A percentile compares a stretch with the other conserved stretches of the same genome.
phyloP scores from a whole-genome alignment of 148 eudicot species.

The Talinum fruticosum region DNA sequence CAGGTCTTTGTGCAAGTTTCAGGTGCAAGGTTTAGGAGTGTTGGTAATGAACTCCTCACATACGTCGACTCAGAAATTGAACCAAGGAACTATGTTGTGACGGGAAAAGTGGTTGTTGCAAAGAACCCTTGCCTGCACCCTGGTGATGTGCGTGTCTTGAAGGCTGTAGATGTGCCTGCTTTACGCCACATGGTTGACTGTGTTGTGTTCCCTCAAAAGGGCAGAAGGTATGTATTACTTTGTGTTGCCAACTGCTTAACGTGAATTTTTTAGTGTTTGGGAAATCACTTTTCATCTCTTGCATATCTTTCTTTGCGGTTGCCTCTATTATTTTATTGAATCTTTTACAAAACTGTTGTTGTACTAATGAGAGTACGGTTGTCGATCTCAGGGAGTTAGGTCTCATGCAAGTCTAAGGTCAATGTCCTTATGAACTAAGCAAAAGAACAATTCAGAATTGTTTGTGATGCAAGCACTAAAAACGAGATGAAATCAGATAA shows the following conservation, averaged over 20 bases:
- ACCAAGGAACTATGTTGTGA: conserved; percentile 23
- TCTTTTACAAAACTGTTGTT: too few relatives aligned
- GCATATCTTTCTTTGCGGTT: not conserved
- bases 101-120: conserved; percentile 60
- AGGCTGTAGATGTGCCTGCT: conserved; percentile 56
- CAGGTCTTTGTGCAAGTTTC: conserved; percentile 72
- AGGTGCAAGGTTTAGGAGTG: conserved; percentile 41
- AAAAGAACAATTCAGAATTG: too few relatives aligned
- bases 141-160: conserved; percentile 65
- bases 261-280: not conserved
- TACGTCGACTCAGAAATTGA: conserved; percentile 11
- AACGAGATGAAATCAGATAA: too few relatives aligned
- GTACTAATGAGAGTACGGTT: too few relatives aligned
- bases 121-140: conserved; percentile 85
- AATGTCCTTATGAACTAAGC: too few relatives aligned
- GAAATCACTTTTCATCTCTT: not conserved
- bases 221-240: conserved; percentile 36
- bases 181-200: conserved; percentile 75
- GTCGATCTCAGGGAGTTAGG: too few relatives aligned
- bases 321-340: not conserved
- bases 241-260: not conserved
- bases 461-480: too few relatives aligned
- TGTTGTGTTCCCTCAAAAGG: conserved; percentile 73
- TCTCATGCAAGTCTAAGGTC: too few relatives aligned
- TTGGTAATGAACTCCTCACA: conserved; percentile 31